Evolutionary conservation across 176 grass and related monocot genomes (phyloP).

Genomic region (Zizania latifolia): DNA sequence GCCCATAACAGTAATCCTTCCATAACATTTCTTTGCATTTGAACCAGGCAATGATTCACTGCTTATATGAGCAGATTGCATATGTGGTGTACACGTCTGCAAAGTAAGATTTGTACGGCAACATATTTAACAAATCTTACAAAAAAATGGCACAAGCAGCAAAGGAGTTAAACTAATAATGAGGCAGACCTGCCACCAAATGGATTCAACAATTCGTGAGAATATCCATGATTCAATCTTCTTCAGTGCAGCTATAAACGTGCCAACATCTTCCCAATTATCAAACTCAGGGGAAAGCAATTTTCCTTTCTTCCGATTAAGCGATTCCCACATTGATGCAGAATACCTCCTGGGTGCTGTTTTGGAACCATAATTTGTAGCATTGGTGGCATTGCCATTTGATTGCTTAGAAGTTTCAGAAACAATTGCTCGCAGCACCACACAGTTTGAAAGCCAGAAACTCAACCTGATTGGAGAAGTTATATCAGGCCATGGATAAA

Average conservation of each 20-base stretch:
- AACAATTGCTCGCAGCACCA: constrained; percentile 77
- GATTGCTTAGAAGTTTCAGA: constrained; percentile 56
- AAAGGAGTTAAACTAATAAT: constrained; percentile 9
- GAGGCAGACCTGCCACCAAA: constrained; percentile 92
- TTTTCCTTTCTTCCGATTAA: constrained; percentile 80
- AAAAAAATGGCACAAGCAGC: background rate
- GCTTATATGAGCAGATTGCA: constrained; percentile 59
- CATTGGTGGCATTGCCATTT: constrained; percentile 20
- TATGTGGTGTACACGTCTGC: constrained; percentile 80
- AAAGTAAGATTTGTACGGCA: constrained; percentile 1
- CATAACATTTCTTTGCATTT: constrained; percentile 58
- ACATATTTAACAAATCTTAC: constrained; percentile 1
- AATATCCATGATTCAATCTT: constrained; percentile 97
- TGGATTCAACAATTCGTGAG: constrained; percentile 71
- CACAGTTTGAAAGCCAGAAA: constrained; percentile 89
- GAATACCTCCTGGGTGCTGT: constrained; percentile 48
- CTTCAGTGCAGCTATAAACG: constrained; percentile 74
- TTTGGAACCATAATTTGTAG: constrained; percentile 35
- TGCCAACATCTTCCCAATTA: constrained; percentile 78
- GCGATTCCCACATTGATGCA: constrained; percentile 79
- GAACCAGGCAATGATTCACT: constrained; percentile 38
- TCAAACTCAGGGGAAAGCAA: constrained; percentile 69
- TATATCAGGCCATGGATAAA: constrained; percentile 21
- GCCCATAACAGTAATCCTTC: constrained; percentile 42
- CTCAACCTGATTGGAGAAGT: constrained; percentile 64